These are phyloP conservation scores for Corymbia maculata DNA, from an alignment of 345 rosid species.

Conservation along the genomic window DNA sequence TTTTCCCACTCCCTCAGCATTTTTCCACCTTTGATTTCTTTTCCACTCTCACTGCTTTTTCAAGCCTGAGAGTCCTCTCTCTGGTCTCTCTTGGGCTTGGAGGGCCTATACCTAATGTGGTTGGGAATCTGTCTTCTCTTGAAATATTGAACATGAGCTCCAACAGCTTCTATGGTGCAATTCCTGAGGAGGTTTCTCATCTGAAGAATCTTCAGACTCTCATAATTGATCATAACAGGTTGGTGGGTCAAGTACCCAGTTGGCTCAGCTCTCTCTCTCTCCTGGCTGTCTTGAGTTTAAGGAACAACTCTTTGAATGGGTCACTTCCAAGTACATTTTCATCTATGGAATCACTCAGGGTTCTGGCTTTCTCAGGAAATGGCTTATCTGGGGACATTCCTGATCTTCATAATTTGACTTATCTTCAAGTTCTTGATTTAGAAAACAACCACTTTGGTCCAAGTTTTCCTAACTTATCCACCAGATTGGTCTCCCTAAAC, in stretches of 20 bases:
- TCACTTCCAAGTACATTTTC: constrained; percentile 28
- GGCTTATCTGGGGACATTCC: constrained; percentile 44
- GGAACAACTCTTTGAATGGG: constrained; percentile 44
- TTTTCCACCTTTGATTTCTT: constrained; percentile 28
- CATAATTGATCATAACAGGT: constrained; percentile 36
- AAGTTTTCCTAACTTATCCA: constrained; percentile 31
- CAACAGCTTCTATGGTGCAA: constrained; percentile 29
- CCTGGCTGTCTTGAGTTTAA: constrained; percentile 43
- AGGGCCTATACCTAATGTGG: constrained; percentile 34
- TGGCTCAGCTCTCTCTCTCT: constrained; percentile 25
- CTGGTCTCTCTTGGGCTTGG: constrained; percentile 42
- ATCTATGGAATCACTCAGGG: constrained; percentile 21
- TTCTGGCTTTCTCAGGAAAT: constrained; percentile 30
- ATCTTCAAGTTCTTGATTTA: constrained; percentile 52
- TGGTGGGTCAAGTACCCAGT: constrained; percentile 31
- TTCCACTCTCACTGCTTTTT: constrained; percentile 12
- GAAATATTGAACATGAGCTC: constrained; percentile 55
- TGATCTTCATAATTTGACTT: constrained; percentile 29
- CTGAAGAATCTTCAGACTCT: constrained; percentile 40
- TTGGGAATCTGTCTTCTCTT: constrained; percentile 32
- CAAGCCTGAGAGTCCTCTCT: constrained; percentile 48
- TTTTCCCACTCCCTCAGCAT: constrained; percentile 12
- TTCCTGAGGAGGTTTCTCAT: constrained; percentile 31
- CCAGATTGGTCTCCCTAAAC: constrained; percentile 18
- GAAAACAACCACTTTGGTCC: constrained; percentile 44